Evolutionary conservation across 352 stramenopile genomes (phyloP), one percentile per base, ranked within the genome.

Genomic region (Salisapilia sapeloensis): DNA sequence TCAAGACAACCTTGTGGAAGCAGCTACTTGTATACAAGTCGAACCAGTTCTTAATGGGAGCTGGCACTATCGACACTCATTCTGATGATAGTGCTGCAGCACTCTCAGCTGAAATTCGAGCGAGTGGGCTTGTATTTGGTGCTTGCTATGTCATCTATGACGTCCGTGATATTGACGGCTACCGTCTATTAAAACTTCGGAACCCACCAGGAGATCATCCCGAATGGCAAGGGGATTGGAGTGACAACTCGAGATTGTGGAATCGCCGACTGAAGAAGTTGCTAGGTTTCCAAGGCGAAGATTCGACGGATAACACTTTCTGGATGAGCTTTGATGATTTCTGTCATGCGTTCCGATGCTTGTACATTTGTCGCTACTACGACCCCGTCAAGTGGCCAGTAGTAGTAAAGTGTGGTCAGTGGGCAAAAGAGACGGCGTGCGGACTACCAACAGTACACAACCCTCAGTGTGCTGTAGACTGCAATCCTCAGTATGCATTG

Each of bases 261-360:
- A 96, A 70, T 42, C 79, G 77, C 5, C 60, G 80, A 2, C 60
- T 93, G 9, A 86, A 85, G 42, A 74, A 79, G 33, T 71, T 81
- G 28, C 52, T 95, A 12, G 40, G 49, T n/a, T n/a, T n/a, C n/a
- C n/a, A n/a, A n/a, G n/a, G n/a, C n/a, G n/a, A n/a, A n/a, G n/a
- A n/a, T n/a, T n/a, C n/a, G 64, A 80, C 29, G n/a, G 79, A 95
- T 49, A 93, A 93, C 43, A 92, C 79, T 26, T 96, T 96, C 50
- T 96, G 77, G 78, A 96, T 96, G 78, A 85, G 72, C 46, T 95
- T 96, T 57, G 79, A 96, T 50, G 86, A 96, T 46, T 96, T 96
- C 41, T 86, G 72, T 44, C 60, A 89, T 24, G 55, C 64, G 19
- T 97, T 96, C 49, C 83, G 72, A 11, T 83, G 70, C 30, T 46